Evolutionary conservation across 1,139 yeast genomes (phyloP).

Genomic region (Candida neerlandica): DNA sequence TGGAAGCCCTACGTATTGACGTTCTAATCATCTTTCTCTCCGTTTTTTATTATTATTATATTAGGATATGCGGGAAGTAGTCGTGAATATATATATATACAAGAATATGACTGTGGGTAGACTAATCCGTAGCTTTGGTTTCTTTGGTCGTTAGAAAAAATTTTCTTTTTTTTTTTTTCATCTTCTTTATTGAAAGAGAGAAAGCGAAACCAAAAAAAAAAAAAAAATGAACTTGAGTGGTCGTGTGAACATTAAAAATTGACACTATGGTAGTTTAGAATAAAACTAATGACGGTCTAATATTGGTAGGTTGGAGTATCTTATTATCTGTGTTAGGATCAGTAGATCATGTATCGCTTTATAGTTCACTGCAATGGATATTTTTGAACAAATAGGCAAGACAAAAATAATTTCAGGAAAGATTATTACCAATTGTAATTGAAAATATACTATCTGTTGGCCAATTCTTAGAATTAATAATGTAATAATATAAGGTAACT

Average conservation of each 20-base stretch:
- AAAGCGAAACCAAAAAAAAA: background rate
- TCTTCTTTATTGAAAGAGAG: slow-evolving; percentile 5
- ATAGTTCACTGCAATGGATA: too few relatives aligned
- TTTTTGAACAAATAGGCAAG: too few relatives aligned
- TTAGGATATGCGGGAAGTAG: background rate
- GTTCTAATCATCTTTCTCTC: slow-evolving; percentile 11
- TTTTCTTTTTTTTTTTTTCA: slow-evolving; percentile 2
- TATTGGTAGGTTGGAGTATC: too few relatives aligned
- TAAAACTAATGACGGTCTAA: too few relatives aligned
- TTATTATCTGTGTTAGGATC: too few relatives aligned
- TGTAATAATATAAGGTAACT: too few relatives aligned
- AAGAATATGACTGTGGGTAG: background rate
- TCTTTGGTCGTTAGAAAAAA: slow-evolving; percentile 4
- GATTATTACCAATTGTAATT: background rate
- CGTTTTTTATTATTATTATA: background rate
- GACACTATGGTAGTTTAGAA: background rate
- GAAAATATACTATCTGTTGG: background rate
- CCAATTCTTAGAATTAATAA: background rate
- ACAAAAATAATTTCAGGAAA: background rate
- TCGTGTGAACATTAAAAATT: background rate
- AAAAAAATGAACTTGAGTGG: background rate
- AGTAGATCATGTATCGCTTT: too few relatives aligned
- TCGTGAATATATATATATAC: background rate
- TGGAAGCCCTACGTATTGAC: slow-evolving; percentile 15
- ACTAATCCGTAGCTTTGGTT: slow-evolving; percentile 1